Base-by-base conservation (phyloP, 148 eudicot genomes). In the Fagopyrum tataricum region DNA sequence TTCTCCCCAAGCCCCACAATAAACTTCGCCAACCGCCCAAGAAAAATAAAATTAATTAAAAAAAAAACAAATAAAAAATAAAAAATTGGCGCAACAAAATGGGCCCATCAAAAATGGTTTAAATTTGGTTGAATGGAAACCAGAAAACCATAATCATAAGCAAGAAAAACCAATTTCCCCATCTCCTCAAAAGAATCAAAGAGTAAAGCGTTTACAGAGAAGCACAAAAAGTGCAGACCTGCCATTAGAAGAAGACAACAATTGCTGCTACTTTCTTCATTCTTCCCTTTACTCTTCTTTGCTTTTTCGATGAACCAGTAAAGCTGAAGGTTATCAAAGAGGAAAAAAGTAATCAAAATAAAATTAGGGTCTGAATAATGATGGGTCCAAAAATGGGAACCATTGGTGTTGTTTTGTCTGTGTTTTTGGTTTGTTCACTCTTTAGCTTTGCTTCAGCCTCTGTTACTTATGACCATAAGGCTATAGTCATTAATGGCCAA, bases 401-500 rank as follows among this genome's bases (percentile, higher is more conserved):
- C n/a, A 14, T 39, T 64, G 18, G 69, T 64, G 44, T 15, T 64
- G 43, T 64, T 18, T 37, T 64, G 20, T 64, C 39, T 64, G 44
- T 37, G 43, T 64, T n/a, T 15, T 15, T 64, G 14, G 18, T 64
- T n/a, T 42, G 69, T 15, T 64, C 69, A 31, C 26, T 70, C 21
- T 4, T 23, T 70, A 43, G 49, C 52, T 70, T 12, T 13, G 31
- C 26, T 7, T 43, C 48, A 42, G 51, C 51, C 72, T 42, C 70
- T 67, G 85, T 93, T 1, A 85, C 85, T 46, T 93, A 90, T 81
- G 98, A 91, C 76, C 84, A 73, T 62, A 88, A 87, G 77, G 89
- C 93, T 24, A 77, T 93, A 7, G 67, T 87, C 80, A 88, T 93
- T 24, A 87, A 93, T 90, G 98, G 98, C 11, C 82, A 83, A 67